Conservation (phyloP, 2,329 filamentous ascomycete genomes). For the Pseudogymnoascus pannorum region DNA sequence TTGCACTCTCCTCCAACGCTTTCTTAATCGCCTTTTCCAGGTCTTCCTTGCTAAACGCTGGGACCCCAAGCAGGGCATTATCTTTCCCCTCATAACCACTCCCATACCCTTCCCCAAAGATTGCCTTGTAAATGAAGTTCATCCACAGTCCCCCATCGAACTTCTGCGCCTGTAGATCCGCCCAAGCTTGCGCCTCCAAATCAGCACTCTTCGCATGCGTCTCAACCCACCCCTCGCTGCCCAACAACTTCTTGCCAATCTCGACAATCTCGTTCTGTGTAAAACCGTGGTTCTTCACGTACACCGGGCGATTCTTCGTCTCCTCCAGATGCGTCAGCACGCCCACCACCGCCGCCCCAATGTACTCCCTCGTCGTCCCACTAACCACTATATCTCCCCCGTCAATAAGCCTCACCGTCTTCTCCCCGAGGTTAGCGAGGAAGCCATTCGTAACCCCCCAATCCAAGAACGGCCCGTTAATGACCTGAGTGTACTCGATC, state of each 20-base stretch:
- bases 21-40: slow-evolving; percentile 29
- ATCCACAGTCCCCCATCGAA: slow-evolving; percentile 27
- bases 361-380: slow-evolving; percentile 38
- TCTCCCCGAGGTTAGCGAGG: slow-evolving; percentile 37
- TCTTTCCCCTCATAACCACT: slow-evolving; percentile 32
- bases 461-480: slow-evolving; percentile 52
- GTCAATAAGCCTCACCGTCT: slow-evolving; percentile 39
- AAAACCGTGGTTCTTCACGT: slow-evolving; percentile 37
- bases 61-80: slow-evolving; percentile 37
- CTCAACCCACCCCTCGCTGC: slow-evolving; percentile 23
- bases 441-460: slow-evolving; percentile 41
- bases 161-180: slow-evolving; percentile 21
- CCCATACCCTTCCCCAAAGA: slow-evolving; percentile 31
- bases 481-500: slow-evolving; percentile 49
- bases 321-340: slow-evolving; percentile 42
- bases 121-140: slow-evolving; percentile 28
- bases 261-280: slow-evolving; percentile 37
- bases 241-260: slow-evolving; percentile 29
- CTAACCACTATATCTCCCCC: slow-evolving; percentile 43
- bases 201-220: slow-evolving; percentile 15
- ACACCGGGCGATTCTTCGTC: slow-evolving; percentile 45
- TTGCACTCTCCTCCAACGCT: neutral
- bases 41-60: slow-evolving; percentile 34
- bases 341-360: slow-evolving; percentile 42
- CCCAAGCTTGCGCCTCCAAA: slow-evolving; percentile 18